Base-by-base conservation (phyloP, 1,284 basidiomycete genomes). In the Rugosomyces carneus region DNA sequence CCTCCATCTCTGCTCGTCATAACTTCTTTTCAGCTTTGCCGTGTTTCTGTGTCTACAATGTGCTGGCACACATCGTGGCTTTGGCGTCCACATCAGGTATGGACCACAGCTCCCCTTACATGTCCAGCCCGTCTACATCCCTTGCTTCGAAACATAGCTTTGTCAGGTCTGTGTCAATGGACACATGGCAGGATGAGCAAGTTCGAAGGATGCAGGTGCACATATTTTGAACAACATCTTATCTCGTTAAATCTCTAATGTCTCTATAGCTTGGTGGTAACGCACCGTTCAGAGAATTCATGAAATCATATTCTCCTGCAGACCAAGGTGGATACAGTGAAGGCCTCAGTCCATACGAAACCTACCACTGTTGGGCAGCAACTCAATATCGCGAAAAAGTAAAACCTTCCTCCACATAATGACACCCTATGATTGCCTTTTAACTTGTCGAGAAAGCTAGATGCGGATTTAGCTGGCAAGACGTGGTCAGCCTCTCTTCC, bases 141-240 rank as follows among this genome's bases (percentile, higher is more conserved):
- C 3, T 26, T 40, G 21, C 29, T 37, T 15, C 11, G 34, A 32
- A 29, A 65, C n/a, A 7, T 23, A 93, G 89, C 60, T 94, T 94
- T 67, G 89, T 95, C 44, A 78, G 92, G 59, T 93, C 89, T 40
- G 81, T 92, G 57, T 93, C 92, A 46, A 96, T 96, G 93, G 93
- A 95, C 68, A 87, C 91, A 57, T 96, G 93, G 93, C 87, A 90
- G 49, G 80, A 84, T 32, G 89, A 93, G 44, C 93, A 97, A 65
- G 72, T 95, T 55, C 83, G 72, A 59, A 82, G 92, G 54, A 95
- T 97, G 90, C 82, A 88, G 79, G 89, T 90, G 37, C 42, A 21
- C n/a, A 5, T 32, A 19, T 15, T 13, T 16, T 15, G n/a, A 29
- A 27, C 13, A 19, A 7, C 29, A n/a, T 11, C 3, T 8, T 16